A percentile compares a stretch with the other conserved stretches of the same genome.
phyloP scores from a whole-genome alignment of 352 stramenopile genomes.

The Phytophthora foliorum region DNA sequence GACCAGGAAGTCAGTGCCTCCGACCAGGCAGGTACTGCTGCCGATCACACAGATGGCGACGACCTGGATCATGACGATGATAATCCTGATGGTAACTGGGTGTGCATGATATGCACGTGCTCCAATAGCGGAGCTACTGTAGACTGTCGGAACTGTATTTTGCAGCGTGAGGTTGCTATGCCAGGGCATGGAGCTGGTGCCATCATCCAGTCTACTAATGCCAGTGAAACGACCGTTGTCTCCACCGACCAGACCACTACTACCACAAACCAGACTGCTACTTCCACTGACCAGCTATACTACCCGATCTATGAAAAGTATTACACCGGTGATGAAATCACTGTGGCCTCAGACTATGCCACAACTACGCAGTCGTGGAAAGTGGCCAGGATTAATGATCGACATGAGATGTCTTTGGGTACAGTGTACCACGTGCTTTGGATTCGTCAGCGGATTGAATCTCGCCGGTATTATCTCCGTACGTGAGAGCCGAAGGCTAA shows the following conservation, averaged over 20 bases:
- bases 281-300: neutral
- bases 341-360: neutral
- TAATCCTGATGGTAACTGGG: neutral
- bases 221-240: too few relatives aligned
- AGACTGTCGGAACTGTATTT: neutral
- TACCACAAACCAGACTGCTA: neutral
- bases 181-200: too few relatives aligned
- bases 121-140: neutral
- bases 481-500: neutral
- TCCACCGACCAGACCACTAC: too few relatives aligned
- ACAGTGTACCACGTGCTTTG: slow-evolving; percentile 4
- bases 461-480: neutral
- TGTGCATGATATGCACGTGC: neutral
- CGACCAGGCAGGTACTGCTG: neutral
- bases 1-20: neutral
- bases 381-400: slow-evolving; percentile 1
- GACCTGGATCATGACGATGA: too few relatives aligned
- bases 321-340: neutral
- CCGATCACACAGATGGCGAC: neutral
- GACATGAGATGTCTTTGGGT: neutral
- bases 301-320: slow-evolving; percentile 3
- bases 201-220: too few relatives aligned
- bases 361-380: slow-evolving; percentile 4
- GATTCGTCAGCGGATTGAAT: neutral
- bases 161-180: too few relatives aligned